These are phyloP conservation scores for Colletotrichum paranaense DNA, from an alignment of 2,329 filamentous ascomycete genomes.

Conservation along the genomic window DNA sequence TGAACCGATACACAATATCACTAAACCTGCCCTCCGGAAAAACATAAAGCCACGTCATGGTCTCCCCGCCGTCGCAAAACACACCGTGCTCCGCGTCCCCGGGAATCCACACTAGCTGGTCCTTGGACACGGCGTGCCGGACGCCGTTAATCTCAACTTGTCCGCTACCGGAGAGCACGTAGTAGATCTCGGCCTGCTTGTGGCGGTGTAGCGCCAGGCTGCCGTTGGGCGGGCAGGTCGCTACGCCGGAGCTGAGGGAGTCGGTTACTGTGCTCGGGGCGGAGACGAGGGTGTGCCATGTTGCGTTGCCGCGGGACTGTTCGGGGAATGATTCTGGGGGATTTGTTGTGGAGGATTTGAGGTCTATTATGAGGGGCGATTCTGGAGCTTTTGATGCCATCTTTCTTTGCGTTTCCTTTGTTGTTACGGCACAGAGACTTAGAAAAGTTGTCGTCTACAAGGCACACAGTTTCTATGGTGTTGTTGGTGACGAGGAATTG, in stretches of 20 bases:
- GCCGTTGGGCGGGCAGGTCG: conserved; percentile 39
- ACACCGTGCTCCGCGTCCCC: not conserved
- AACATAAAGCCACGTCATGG: not conserved
- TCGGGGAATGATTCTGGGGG: not conserved
- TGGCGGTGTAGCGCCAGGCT: conserved; percentile 40
- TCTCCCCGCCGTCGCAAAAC: not conserved
- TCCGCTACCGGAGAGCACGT: conserved; percentile 38
- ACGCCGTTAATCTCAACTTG: conserved; percentile 35
- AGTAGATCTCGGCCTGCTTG: conserved; percentile 42
- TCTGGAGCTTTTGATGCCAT: not conserved
- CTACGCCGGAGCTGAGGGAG: conserved; percentile 5
- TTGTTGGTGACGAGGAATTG: not conserved
- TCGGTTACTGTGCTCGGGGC: not conserved
- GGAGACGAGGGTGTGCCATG: not conserved
- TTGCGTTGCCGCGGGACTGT: not conserved
- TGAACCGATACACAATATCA: not conserved
- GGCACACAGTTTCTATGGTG: not conserved
- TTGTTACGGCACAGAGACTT: not conserved
- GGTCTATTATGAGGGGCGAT: not conserved
- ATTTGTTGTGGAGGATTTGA: not conserved
- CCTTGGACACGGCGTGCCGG: not conserved
- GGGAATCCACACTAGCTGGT: not conserved
- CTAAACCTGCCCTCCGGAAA: not conserved
- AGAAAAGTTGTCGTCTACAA: not conserved
- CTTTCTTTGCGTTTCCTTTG: not conserved